A percentile compares a stretch with the other conserved stretches of the same genome.
Evolutionary conservation across 345 rosid species (phyloP).

Genomic region (Stellera chamaejasme): DNA sequence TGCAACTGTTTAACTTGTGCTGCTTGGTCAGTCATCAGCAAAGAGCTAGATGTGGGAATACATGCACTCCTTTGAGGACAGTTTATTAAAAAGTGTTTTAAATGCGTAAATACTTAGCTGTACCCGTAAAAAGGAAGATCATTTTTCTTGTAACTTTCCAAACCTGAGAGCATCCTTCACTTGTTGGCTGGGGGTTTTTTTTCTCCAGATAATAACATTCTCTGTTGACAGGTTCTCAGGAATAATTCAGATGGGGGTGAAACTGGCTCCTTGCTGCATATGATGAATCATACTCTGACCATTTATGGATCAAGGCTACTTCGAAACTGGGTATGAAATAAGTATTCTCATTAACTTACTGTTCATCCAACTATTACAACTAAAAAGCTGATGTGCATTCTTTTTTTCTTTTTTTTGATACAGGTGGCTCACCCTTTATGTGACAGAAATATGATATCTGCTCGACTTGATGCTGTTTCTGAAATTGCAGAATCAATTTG

Average conservation of each 20-base stretch:
- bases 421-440: constrained; percentile 95
- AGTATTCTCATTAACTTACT: not conserved
- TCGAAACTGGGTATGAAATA: constrained; percentile 74
- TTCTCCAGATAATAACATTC: constrained; percentile 6
- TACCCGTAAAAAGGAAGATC: no score
- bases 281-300: constrained; percentile 75
- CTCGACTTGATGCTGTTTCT: constrained; percentile 98
- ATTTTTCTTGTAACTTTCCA: no score
- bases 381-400: constrained; percentile 10
- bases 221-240: constrained; percentile 51
- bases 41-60: no score
- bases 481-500: constrained; percentile 86
- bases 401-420: no score
- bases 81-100: no score
- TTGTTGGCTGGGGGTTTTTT: not conserved
- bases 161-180: no score
- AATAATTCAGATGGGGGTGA: constrained; percentile 76
- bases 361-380: constrained; percentile 3
- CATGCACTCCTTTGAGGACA: no score
- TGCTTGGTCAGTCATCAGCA: no score
- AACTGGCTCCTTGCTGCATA: constrained; percentile 69
- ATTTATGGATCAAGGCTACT: constrained; percentile 85
- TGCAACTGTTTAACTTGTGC: no score
- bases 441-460: constrained; percentile 65
- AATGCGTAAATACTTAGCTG: no score